A percentile compares a stretch with the other conserved stretches of the same genome.
These are phyloP conservation scores for Aspergillus unguis DNA, from an alignment of 2,329 filamentous ascomycete genomes.

Conservation along the genomic window DNA sequence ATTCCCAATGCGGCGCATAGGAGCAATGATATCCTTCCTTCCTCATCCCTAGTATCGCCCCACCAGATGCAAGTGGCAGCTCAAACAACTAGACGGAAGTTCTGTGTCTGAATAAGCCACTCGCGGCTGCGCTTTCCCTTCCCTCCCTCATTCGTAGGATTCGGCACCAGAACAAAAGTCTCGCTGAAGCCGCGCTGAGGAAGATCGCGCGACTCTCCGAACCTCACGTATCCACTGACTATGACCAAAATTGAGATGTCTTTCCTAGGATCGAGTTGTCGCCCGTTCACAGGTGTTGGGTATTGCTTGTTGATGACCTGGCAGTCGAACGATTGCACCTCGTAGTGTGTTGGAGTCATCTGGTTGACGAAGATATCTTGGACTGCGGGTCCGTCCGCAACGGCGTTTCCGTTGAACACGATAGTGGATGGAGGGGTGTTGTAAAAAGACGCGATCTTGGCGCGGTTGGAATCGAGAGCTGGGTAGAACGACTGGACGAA, in stretches of 20 bases:
- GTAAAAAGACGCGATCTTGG: conserved; percentile 67
- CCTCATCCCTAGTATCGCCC: not conserved
- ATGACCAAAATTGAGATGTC: conserved; percentile 71
- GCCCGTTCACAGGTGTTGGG: conserved; percentile 49
- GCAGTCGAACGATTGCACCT: conserved; percentile 71
- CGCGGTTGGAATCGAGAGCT: conserved; percentile 61
- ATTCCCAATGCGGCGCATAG: not conserved
- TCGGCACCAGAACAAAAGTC: conserved; percentile 75
- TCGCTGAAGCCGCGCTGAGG: conserved; percentile 72
- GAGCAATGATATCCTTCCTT: not conserved
- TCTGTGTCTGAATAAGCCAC: conserved; percentile 70
- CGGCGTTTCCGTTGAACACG: conserved; percentile 71
- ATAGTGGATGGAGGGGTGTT: conserved; percentile 61
- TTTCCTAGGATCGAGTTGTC: conserved; percentile 43
- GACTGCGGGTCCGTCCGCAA: conserved; percentile 62
- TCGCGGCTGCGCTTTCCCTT: conserved; percentile 55
- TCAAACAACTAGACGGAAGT: conserved; percentile 58
- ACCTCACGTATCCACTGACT: conserved; percentile 68
- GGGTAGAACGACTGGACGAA: conserved; percentile 75
- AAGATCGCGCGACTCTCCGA: conserved; percentile 60
- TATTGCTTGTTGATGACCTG: conserved; percentile 73
- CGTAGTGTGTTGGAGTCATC: conserved; percentile 62
- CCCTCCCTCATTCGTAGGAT: conserved; percentile 50
- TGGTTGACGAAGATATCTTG: conserved; percentile 66
- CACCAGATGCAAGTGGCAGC: not conserved